These are phyloP conservation scores for Nakaseomyces uthaithaninus DNA, from an alignment of 1,139 yeast genomes.

Conservation along the genomic window DNA sequence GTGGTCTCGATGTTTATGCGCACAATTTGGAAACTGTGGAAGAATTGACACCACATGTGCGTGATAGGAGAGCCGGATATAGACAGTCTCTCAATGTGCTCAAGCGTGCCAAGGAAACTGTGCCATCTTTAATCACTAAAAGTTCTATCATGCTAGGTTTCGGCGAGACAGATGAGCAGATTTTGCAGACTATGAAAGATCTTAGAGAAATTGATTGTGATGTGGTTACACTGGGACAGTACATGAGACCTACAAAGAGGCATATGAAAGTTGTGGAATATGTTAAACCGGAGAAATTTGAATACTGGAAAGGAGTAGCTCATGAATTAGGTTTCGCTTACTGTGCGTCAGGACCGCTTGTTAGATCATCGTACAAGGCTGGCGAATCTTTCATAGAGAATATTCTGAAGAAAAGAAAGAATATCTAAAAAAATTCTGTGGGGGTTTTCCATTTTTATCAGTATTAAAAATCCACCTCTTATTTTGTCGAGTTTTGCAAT, in stretches of 20 bases:
- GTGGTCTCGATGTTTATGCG: slow-evolving; percentile 94
- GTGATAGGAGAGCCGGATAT: slow-evolving; percentile 95
- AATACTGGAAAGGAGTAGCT: slow-evolving; percentile 84
- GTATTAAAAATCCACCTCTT: too few relatives aligned
- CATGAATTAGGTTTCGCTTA: slow-evolving; percentile 81
- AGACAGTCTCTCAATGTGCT: slow-evolving; percentile 78
- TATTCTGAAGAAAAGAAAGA: slow-evolving; percentile 66
- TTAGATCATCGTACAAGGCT: slow-evolving; percentile 93
- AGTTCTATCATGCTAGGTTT: slow-evolving; percentile 95
- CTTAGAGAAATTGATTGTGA: slow-evolving; percentile 74
- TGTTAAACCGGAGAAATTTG: slow-evolving; percentile 89
- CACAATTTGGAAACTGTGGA: slow-evolving; percentile 97
- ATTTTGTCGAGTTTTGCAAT: too few relatives aligned
- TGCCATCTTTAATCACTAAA: slow-evolving; percentile 74
- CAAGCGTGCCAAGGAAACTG: slow-evolving; percentile 67
- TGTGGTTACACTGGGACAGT: slow-evolving; percentile 97
- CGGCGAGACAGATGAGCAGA: slow-evolving; percentile 91
- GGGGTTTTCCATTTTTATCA: too few relatives aligned
- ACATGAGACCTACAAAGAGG: slow-evolving; percentile 97
- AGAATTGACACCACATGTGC: slow-evolving; percentile 84
- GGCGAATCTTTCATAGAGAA: slow-evolving; percentile 98
- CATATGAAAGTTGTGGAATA: slow-evolving; percentile 98
- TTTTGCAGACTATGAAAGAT: slow-evolving; percentile 64
- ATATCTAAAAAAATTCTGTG: not conserved
- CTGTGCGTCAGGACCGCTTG: slow-evolving; percentile 96